phyloP scores from a whole-genome alignment of 2,329 filamentous ascomycete species.

The Fusarium ramigenum region DNA sequence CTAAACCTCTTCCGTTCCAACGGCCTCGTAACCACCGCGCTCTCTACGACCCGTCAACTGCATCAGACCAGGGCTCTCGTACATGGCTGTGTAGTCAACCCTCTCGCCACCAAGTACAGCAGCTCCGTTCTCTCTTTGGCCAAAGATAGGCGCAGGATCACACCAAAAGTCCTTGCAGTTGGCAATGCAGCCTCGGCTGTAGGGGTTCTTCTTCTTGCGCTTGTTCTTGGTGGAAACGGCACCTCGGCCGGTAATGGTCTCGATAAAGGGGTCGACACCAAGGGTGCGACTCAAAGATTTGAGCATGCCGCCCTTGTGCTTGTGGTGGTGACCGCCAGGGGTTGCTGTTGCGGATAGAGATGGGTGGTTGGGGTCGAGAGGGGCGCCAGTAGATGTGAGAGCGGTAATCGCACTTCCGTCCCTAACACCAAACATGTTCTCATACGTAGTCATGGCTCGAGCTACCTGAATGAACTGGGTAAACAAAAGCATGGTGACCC shows the following conservation, averaged over 20 bases:
- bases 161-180: slow-evolving; percentile 99
- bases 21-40: slow-evolving; percentile 69
- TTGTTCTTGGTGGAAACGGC: slow-evolving; percentile 67
- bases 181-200: slow-evolving; percentile 80
- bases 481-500: slow-evolving; percentile 96
- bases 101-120: slow-evolving; percentile 80
- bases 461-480: slow-evolving; percentile 95
- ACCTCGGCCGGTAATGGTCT: slow-evolving; percentile 86
- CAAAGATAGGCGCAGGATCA: slow-evolving; percentile 84
- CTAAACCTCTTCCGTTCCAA: slow-evolving; percentile 63
- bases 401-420: slow-evolving; percentile 71
- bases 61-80: slow-evolving; percentile 82
- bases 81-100: slow-evolving; percentile 90
- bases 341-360: slow-evolving; percentile 64
- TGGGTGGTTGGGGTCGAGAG: slow-evolving; percentile 73
- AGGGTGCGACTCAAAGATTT: slow-evolving; percentile 85
- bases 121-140: slow-evolving; percentile 75
- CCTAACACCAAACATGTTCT: slow-evolving; percentile 89
- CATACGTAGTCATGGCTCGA: slow-evolving; percentile 92
- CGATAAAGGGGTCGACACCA: slow-evolving; percentile 92
- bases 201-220: slow-evolving; percentile 78
- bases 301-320: slow-evolving; percentile 72
- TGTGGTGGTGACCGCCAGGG: slow-evolving; percentile 57
- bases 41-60: slow-evolving; percentile 59
- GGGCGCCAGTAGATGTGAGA: slow-evolving; percentile 80